Evolutionary conservation across 257 asterid genomes (phyloP), one percentile per base, ranked within the genome.

Genomic region (Solanum phureja): DNA sequence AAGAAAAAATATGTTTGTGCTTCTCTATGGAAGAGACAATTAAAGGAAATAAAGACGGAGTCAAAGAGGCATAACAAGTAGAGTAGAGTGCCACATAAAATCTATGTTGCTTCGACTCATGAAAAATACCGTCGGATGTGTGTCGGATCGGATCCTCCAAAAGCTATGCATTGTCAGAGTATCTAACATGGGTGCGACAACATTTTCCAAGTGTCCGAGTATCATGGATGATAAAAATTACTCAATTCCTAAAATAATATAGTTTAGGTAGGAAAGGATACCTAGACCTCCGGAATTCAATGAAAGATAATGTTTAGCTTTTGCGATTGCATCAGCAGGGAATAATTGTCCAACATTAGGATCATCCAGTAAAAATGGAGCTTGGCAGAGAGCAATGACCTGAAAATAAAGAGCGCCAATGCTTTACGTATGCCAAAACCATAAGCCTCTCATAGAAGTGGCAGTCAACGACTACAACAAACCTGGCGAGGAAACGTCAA

Each of bases 341-440:
- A 97, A 97, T n/a, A 97, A 2, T 42, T 94, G 96, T 66, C 96
- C 98, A 3, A 96, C 99, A 87, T 96, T 97, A 31, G 99, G 99
- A 92, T 97, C 98, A 85, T 97, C 99, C 89, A 97, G 93, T 83
- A 97, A 89, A 90, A 94, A 97, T 7, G 99, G 99, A 89, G 99
- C 99, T 95, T 97, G 99, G 93, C 99, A 97, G 86, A 96, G 99
- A 35, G 99, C 99, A 91, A 96, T 87, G 72, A 97, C 99, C 99
- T 97, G 91, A 56, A n/a, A 35, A 37, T 77, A 18, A 49, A 29
- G 40, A 46, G 68, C 1, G 10, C 27, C 5, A 10, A 81, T 1
- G 16, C n/a, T 12, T 49, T n/a, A 62, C 2, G 19, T 46, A 29
- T 49, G 14, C 23, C 24, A 60, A 71, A 49, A 86, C 6, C 52